phyloP scores from a whole-genome alignment of 23 red algal genomes.

The Chondrus crispus region DNA sequence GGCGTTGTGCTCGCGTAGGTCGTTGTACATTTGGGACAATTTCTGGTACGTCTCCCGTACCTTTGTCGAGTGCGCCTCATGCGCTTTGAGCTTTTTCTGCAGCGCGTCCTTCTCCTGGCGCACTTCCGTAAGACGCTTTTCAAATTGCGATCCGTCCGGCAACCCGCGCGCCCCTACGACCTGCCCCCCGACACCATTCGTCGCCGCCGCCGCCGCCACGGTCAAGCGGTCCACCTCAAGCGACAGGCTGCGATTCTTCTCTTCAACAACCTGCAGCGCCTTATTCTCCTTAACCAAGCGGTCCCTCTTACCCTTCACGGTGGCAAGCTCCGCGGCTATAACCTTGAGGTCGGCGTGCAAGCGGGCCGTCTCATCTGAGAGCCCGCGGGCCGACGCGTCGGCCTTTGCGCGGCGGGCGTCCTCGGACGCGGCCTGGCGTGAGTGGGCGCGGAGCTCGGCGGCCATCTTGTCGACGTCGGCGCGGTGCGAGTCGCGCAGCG shows the following conservation, averaged over 20 bases:
- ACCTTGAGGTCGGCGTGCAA: too few relatives aligned
- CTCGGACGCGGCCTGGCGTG: neutral
- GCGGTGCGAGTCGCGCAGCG: too few relatives aligned
- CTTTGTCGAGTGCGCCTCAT: constrained; percentile 39
- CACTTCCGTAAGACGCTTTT: neutral
- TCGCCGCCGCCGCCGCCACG: neutral
- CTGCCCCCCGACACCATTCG: neutral
- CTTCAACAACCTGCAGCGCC: neutral
- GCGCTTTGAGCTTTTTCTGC: constrained; percentile 5
- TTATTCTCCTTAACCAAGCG: too few relatives aligned
- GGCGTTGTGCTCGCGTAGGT: constrained; percentile 48
- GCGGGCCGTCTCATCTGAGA: too few relatives aligned
- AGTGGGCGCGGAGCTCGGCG: too few relatives aligned
- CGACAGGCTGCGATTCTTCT: constrained; percentile 5
- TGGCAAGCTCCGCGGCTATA: neutral
- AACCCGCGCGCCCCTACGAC: neutral
- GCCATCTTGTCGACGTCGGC: too few relatives aligned
- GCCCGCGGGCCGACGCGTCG: neutral
- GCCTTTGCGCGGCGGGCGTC: neutral
- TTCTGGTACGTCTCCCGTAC: constrained; percentile 46
- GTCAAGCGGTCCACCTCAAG: constrained; percentile 40
- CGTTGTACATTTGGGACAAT: constrained; percentile 56
- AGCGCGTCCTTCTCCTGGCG: constrained; percentile 37
- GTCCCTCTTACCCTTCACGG: neutral
- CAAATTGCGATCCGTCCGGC: neutral